Percentiles rank a stretch among this genome's conserved stretches.
phyloP scores from a whole-genome alignment of 139 green algal genomes.

The Zygnema circumcarinatum region DNA sequence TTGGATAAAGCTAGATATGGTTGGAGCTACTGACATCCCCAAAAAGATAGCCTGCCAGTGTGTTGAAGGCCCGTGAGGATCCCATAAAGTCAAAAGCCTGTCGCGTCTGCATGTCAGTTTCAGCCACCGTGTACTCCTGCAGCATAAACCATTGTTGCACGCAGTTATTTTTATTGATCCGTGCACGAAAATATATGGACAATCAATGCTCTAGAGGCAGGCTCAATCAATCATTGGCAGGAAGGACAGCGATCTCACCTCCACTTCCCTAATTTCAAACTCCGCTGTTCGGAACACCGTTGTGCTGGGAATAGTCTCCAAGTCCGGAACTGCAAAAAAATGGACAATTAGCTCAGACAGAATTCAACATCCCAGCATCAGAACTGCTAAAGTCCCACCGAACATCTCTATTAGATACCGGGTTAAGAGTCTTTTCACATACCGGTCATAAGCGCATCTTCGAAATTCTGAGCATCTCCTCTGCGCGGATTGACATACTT shows the following conservation, averaged over 20 bases:
- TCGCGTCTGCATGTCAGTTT: constrained; percentile 25
- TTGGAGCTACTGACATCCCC: constrained; percentile 46
- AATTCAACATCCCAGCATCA: too few species aligned
- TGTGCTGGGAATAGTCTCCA: constrained; percentile 41
- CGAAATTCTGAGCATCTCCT: constrained; percentile 6
- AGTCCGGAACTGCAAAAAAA: constrained; percentile 36
- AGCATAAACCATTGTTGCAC: too few species aligned
- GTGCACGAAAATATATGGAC: too few species aligned
- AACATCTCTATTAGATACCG: too few species aligned
- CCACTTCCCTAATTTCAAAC: constrained; percentile 35
- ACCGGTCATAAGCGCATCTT: constrained; percentile 39
- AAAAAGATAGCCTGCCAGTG: constrained; percentile 43
- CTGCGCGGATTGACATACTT: constrained; percentile 31
- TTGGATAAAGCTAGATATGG: too few species aligned
- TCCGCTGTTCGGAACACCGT: background rate
- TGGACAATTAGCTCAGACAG: too few species aligned
- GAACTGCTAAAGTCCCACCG: too few species aligned
- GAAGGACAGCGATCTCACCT: too few species aligned
- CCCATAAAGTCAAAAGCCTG: constrained; percentile 37
- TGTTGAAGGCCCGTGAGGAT: constrained; percentile 37
- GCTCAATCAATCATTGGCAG: too few species aligned
- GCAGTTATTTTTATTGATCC: too few species aligned
- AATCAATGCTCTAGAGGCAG: too few species aligned
- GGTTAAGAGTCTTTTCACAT: too few species aligned
- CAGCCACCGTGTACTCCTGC: constrained; percentile 35